Percentiles rank a stretch among this genome's conserved stretches.
phyloP scores from a whole-genome alignment of 2,329 filamentous ascomycete genomes.

The Lachnellula occidentalis region DNA sequence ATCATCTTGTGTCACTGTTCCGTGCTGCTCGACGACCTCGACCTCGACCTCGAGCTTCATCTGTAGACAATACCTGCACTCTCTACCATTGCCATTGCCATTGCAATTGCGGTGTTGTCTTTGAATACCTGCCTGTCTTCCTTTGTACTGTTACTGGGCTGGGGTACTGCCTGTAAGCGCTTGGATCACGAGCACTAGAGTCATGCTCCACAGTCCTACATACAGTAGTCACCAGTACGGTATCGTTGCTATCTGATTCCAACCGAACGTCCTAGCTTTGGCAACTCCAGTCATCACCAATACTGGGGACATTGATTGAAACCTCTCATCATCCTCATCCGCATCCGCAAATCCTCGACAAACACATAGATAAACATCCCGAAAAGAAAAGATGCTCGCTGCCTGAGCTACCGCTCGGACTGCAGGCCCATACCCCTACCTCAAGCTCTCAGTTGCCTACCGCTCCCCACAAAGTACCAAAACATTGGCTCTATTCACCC shows the following conservation, averaged over 20 bases:
- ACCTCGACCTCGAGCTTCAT: not conserved
- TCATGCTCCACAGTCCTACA: too few relatives aligned
- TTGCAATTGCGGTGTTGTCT: not conserved
- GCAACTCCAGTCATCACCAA: not conserved
- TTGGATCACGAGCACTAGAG: conserved; percentile 21
- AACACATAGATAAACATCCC: not conserved
- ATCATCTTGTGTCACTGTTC: not conserved
- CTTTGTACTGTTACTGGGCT: not conserved
- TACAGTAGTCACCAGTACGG: conserved; percentile 10
- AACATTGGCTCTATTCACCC: conserved; percentile 6
- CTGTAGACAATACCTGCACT: not conserved
- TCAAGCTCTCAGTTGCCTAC: conserved; percentile 19
- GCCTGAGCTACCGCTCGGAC: conserved; percentile 21
- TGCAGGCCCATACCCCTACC: conserved; percentile 11
- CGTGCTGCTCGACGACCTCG: not conserved
- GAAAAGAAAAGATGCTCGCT: conserved; percentile 12
- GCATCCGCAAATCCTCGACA: conserved; percentile 6
- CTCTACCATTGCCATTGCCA: not conserved
- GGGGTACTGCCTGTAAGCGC: conserved; percentile 8
- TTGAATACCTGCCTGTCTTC: not conserved
- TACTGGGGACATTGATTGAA: not conserved
- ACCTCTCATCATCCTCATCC: not conserved
- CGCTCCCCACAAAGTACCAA: not conserved
- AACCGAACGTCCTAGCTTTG: not conserved
- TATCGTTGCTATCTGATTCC: not conserved